Conservation (phyloP, 2,329 filamentous ascomycete genomes). For the Aspergillus cejpii region DNA sequence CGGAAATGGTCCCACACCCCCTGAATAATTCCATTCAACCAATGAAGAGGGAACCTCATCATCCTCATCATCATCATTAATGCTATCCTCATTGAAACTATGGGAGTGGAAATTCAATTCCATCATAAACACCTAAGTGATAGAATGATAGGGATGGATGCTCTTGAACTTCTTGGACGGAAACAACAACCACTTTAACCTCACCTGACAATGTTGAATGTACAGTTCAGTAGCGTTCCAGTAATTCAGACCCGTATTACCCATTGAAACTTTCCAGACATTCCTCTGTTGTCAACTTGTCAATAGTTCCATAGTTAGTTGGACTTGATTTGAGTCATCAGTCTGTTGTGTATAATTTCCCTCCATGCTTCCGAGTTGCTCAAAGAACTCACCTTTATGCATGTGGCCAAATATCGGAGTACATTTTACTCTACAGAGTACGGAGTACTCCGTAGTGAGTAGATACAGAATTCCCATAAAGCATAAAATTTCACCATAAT, state of each 20-base stretch:
- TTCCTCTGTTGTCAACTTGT: slow-evolving; percentile 19
- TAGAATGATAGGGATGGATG: too few species aligned
- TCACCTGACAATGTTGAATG: not conserved
- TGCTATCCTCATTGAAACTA: not conserved
- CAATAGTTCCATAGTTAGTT: too few species aligned
- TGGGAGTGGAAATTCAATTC: not conserved
- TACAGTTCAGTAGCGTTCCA: not conserved
- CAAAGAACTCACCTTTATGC: too few species aligned
- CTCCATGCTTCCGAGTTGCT: not conserved
- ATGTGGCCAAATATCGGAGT: too few species aligned
- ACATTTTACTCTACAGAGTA: too few species aligned
- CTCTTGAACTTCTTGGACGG: too few species aligned
- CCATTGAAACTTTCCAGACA: slow-evolving; percentile 24
- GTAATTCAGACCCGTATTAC: slow-evolving; percentile 12
- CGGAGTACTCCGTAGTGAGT: not conserved
- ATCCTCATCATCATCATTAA: not conserved
- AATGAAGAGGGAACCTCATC: not conserved
- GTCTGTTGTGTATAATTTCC: too few species aligned
- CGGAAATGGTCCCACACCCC: not conserved
- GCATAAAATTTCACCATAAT: too few species aligned
- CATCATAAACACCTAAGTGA: too few species aligned
- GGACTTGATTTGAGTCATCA: too few species aligned
- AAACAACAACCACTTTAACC: too few species aligned
- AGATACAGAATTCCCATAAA: not conserved
- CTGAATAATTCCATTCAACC: not conserved